Evolutionary conservation across 1,284 basidiomycete genomes (phyloP).

Genomic region (Amylostereum areolatum): DNA sequence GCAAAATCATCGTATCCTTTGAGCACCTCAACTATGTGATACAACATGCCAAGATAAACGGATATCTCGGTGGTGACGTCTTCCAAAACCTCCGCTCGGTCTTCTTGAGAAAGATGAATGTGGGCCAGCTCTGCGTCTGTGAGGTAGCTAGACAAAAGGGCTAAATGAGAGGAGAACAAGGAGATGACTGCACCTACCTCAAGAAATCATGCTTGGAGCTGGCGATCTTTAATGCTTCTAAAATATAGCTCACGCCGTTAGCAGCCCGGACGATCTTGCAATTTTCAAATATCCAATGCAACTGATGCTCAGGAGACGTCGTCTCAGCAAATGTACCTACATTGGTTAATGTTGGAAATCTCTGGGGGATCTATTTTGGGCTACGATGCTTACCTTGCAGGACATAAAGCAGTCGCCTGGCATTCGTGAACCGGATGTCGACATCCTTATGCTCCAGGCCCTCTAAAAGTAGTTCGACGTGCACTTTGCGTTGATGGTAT

Average conservation of each 20-base stretch:
- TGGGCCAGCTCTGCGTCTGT: constrained; percentile 66
- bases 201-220: constrained; percentile 84
- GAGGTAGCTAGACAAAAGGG: constrained; percentile 44
- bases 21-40: constrained; percentile 90
- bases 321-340: constrained; percentile 92
- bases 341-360: neutral
- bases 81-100: constrained; percentile 76
- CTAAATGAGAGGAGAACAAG: constrained; percentile 6
- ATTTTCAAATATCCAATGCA: constrained; percentile 96
- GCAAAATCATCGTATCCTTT: constrained; percentile 90
- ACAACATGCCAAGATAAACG: constrained; percentile 88
- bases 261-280: constrained; percentile 80
- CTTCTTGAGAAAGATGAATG: constrained; percentile 60
- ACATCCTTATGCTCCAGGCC: constrained; percentile 80
- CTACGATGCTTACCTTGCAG: constrained; percentile 67
- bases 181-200: constrained; percentile 39
- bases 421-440: constrained; percentile 81
- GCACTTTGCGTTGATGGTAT: constrained; percentile 55
- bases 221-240: constrained; percentile 88
- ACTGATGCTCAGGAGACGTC: constrained; percentile 85
- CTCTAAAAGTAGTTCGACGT: constrained; percentile 78
- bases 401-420: constrained; percentile 84
- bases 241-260: constrained; percentile 81
- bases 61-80: constrained; percentile 89
- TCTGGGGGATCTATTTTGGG: neutral